A percentile compares a stretch with the other conserved stretches of the same genome.
phyloP scores from a whole-genome alignment of 2,329 filamentous ascomycete genomes.

The Clonostachys byssicola region DNA sequence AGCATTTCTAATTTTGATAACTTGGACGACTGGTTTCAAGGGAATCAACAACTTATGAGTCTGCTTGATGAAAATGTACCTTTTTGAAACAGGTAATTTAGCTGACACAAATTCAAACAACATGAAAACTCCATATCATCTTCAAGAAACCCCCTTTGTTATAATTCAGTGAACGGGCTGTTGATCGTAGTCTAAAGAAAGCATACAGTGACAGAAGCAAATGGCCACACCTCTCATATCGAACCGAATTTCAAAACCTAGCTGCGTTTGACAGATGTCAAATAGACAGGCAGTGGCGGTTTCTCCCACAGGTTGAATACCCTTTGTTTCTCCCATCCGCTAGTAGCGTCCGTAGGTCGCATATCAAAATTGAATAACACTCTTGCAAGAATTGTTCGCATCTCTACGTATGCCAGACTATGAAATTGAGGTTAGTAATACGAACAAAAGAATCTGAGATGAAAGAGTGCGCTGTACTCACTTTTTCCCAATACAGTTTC shows the following conservation, averaged over 20 bases:
- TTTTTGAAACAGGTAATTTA: too few relatives aligned
- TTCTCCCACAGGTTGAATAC: background rate
- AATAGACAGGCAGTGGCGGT: background rate
- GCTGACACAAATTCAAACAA: too few relatives aligned
- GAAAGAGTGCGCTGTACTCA: slow-evolving; percentile 14
- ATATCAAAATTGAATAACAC: slow-evolving; percentile 46
- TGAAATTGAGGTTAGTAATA: too few relatives aligned
- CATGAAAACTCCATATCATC: too few relatives aligned
- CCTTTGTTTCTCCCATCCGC: background rate
- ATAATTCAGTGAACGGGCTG: too few relatives aligned
- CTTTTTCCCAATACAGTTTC: slow-evolving; percentile 45
- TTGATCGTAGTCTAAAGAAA: too few relatives aligned
- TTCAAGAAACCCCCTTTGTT: too few relatives aligned
- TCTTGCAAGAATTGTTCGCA: slow-evolving; percentile 40
- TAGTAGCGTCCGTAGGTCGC: slow-evolving; percentile 4
- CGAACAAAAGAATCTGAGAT: too few relatives aligned
- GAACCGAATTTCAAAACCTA: background rate
- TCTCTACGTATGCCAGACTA: slow-evolving; percentile 40
- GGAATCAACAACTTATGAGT: slow-evolving; percentile 15
- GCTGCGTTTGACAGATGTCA: background rate
- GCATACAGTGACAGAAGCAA: too few relatives aligned
- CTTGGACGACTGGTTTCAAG: slow-evolving; percentile 14
- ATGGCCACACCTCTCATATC: too few relatives aligned
- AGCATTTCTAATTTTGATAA: background rate
- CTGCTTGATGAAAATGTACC: slow-evolving; percentile 4